A percentile compares a stretch with the other conserved stretches of the same genome.
Conservation (phyloP, 352 stramenopile genomes). For the Globisporangium emineosum region DNA sequence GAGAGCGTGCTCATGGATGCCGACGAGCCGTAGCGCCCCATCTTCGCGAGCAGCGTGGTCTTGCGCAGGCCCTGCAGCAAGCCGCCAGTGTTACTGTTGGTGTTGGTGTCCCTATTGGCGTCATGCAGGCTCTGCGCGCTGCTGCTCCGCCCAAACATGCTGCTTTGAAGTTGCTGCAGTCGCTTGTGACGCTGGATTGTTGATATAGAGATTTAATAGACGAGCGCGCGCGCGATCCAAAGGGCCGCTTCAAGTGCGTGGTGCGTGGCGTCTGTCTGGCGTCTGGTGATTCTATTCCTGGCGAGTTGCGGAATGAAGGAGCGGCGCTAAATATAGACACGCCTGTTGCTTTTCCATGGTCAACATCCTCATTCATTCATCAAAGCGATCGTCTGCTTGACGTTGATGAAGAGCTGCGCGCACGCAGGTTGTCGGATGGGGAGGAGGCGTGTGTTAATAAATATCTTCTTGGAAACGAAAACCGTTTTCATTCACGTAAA, state of each 20-base stretch:
- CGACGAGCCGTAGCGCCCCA: slow-evolving; percentile 35
- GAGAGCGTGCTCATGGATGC: slow-evolving; percentile 9
- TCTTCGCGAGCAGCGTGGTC: slow-evolving; percentile 60
- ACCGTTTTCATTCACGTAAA: no score
- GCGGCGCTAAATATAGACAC: neutral
- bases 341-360: neutral
- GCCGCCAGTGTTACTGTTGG: slow-evolving; percentile 10
- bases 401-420: neutral
- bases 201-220: neutral
- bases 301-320: neutral
- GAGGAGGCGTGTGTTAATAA: no score
- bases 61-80: slow-evolving; percentile 58
- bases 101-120: neutral
- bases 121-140: neutral
- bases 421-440: neutral
- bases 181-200: no score
- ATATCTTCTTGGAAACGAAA: no score
- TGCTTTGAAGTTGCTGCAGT: neutral
- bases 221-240: neutral
- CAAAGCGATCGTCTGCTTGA: neutral
- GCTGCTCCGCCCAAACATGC: slow-evolving; percentile 16
- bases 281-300: slow-evolving; percentile 1
- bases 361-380: neutral
- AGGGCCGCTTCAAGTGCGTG: neutral
- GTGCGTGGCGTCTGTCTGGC: neutral